Evolutionary conservation across 140 eudicot species (phyloP).

Genomic region (Eryngium alpinum): DNA sequence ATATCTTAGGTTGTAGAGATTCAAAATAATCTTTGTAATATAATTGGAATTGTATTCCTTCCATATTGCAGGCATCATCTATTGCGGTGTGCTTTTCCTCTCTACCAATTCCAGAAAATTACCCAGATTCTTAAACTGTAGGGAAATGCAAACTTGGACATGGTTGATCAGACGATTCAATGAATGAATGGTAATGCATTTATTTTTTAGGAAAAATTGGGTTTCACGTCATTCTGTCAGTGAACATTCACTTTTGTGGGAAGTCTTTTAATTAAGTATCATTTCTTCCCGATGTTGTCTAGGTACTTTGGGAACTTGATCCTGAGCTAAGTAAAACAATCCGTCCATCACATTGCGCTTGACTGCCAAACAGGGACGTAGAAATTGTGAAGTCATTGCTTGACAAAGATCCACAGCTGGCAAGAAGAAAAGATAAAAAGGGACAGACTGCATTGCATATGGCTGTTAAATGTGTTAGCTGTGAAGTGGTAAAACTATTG

Average conservation of each 20-base stretch:
- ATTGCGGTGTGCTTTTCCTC: no score
- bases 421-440: conserved; percentile 74
- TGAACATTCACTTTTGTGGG: neutral
- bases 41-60: no score
- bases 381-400: conserved; percentile 77
- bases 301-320: conserved; percentile 69
- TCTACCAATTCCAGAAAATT: no score
- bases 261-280: neutral
- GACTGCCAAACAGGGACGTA: conserved; percentile 82
- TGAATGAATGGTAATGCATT: no score
- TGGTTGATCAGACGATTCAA: no score
- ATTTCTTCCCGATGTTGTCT: conserved; percentile 60
- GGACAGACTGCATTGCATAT: conserved; percentile 95
- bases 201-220: neutral
- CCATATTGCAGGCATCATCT: no score
- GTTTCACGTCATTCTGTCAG: neutral
- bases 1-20: no score
- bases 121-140: no score
- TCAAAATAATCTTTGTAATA: no score
- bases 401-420: conserved; percentile 65
- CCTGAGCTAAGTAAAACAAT: conserved; percentile 68
- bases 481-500: conserved; percentile 68
- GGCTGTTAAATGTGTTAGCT: conserved; percentile 87
- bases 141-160: no score
- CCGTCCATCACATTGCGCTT: conserved; percentile 69